Percentiles rank a stretch among this genome's conserved stretches.
These are phyloP conservation scores for Zygosaccharomyces sapae DNA, from an alignment of 1,139 yeast species.

Conservation along the genomic window DNA sequence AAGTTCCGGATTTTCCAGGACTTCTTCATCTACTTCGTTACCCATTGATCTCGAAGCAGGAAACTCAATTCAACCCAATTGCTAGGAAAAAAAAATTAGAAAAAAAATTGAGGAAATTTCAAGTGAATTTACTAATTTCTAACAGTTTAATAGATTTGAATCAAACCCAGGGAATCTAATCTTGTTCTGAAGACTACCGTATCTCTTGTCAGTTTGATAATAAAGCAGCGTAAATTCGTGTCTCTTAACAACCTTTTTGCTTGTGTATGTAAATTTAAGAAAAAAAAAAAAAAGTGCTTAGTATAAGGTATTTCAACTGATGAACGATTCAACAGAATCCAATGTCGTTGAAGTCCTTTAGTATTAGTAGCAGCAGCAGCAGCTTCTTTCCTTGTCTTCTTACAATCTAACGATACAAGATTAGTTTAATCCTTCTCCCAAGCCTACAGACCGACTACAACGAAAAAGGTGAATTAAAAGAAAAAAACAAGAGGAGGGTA, in stretches of 20 bases:
- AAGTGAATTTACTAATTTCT: background rate
- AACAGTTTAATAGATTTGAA: background rate
- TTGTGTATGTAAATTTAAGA: background rate
- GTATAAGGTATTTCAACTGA: no score
- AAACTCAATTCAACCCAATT: background rate
- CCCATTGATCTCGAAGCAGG: slow-evolving; percentile 7
- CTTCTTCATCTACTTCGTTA: slow-evolving; percentile 36
- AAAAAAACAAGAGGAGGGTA: slow-evolving; percentile 9
- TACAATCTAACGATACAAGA: background rate
- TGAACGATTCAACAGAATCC: no score
- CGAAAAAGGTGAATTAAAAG: background rate
- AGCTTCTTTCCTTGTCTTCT: background rate
- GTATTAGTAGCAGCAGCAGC: no score
- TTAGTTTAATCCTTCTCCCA: background rate
- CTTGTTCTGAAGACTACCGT: background rate
- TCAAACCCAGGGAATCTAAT: background rate
- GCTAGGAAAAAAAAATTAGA: background rate
- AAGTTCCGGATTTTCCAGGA: slow-evolving; percentile 68
- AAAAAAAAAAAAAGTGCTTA: background rate
- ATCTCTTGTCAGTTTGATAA: no score
- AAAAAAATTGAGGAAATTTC: background rate
- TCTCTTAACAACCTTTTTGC: background rate
- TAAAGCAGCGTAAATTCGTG: background rate
- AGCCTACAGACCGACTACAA: slow-evolving; percentile 6
- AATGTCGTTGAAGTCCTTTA: no score